A percentile compares a stretch with the other conserved stretches of the same genome.
phyloP scores from a whole-genome alignment of 108 stramenopile species.

The Mayamaea pseudoterrestris region DNA sequence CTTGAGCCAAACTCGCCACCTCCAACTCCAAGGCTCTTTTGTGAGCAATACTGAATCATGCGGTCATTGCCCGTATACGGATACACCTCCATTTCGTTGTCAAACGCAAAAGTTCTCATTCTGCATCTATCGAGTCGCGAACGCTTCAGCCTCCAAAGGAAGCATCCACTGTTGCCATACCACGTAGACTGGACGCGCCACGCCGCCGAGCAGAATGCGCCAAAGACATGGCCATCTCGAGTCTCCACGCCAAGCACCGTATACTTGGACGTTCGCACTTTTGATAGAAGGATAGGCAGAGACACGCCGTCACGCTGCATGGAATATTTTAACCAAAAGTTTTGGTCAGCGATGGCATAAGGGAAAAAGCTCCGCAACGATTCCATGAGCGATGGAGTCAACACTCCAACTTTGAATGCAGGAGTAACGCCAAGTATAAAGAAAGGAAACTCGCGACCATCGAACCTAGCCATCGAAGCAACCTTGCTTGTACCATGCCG shows the following conservation, averaged over 20 bases:
- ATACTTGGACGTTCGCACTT: constrained; percentile 20
- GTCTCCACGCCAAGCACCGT: constrained; percentile 68
- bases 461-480: background rate
- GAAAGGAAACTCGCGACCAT: constrained; percentile 16
- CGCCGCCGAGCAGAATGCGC: constrained; percentile 53
- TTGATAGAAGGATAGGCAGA: constrained; percentile 1
- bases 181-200: constrained; percentile 38
- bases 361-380: constrained; percentile 35
- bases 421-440: constrained; percentile 16
- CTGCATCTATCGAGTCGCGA: constrained; percentile 8
- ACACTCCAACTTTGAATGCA: constrained; percentile 11
- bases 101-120: constrained; percentile 9
- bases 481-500: too few relatives aligned
- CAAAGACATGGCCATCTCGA: constrained; percentile 65
- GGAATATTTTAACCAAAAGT: constrained; percentile 23
- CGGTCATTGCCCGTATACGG: constrained; percentile 58
- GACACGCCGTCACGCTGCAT: constrained; percentile 3
- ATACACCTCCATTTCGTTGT: constrained; percentile 71
- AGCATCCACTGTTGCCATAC: constrained; percentile 50
- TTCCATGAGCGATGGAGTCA: constrained; percentile 33
- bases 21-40: constrained; percentile 55
- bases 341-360: constrained; percentile 12
- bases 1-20: constrained; percentile 27
- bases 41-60: constrained; percentile 52
- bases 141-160: constrained; percentile 46